A percentile compares a stretch with the other conserved stretches of the same genome.
phyloP scores from a whole-genome alignment of 2,329 filamentous ascomycete genomes.

The Aspergillus floridensis region DNA sequence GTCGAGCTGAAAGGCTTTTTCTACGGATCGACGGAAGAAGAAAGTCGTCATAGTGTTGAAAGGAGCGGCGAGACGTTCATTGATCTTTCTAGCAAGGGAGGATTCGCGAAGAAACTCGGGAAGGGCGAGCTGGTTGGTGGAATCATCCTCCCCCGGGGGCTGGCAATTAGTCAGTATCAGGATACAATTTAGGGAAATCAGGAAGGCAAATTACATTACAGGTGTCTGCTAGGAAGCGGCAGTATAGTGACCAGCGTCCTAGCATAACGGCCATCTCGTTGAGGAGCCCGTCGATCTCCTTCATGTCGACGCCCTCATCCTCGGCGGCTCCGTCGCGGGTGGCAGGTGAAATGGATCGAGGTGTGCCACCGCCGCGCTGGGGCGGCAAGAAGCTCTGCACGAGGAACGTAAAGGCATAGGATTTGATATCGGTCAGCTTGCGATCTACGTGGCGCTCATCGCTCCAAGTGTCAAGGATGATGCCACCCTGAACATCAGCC shows the following conservation, averaged over 20 bases:
- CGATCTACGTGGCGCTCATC: conserved; percentile 84
- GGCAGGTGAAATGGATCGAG: conserved; percentile 75
- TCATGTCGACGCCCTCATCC: conserved; percentile 94
- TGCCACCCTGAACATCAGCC: conserved; percentile 92
- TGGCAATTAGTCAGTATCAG: conserved; percentile 8
- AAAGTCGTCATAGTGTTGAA: conserved; percentile 94
- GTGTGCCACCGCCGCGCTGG: conserved; percentile 64
- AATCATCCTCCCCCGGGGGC: conserved; percentile 51
- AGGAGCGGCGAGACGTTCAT: conserved; percentile 68
- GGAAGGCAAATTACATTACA: conserved; percentile 61
- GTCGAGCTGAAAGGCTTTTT: conserved; percentile 96
- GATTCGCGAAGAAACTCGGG: conserved; percentile 77
- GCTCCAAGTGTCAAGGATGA: conserved; percentile 91
- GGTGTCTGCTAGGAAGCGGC: conserved; percentile 82
- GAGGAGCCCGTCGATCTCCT: conserved; percentile 83
- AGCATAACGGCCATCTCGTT: conserved; percentile 91
- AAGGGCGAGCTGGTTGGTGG: conserved; percentile 54
- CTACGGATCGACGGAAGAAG: conserved; percentile 92
- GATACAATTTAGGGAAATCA: not conserved
- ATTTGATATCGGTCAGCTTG: conserved; percentile 90
- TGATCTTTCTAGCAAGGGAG: conserved; percentile 75
- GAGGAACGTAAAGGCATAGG: conserved; percentile 94
- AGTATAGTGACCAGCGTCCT: conserved; percentile 87
- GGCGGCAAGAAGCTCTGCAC: conserved; percentile 86
- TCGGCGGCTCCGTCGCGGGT: conserved; percentile 61